These are phyloP conservation scores for Oryza brachyantha DNA, from an alignment of 176 grass and related monocot genomes.

Conservation along the genomic window DNA sequence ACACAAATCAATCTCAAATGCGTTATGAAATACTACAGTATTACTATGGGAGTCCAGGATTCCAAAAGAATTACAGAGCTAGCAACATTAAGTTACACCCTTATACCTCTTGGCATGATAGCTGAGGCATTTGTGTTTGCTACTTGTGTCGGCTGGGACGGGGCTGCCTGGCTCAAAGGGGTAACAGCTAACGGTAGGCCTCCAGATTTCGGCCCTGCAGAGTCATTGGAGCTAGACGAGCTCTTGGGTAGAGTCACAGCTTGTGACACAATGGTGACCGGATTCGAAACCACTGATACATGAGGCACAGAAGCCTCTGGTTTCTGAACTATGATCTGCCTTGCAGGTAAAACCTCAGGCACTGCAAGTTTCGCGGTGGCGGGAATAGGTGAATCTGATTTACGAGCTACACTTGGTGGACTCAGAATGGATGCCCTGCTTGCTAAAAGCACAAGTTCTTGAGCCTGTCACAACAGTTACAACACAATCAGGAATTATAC, in stretches of 20 bases:
- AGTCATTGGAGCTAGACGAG: constrained; percentile 47
- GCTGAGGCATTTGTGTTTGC: constrained; percentile 26
- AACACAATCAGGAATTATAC: constrained; percentile 25
- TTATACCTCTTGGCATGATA: constrained; percentile 66
- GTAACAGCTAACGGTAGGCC: constrained; percentile 7
- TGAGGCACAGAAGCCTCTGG: constrained; percentile 26
- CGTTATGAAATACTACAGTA: neutral
- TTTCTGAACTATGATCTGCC: constrained; percentile 28
- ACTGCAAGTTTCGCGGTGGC: constrained; percentile 32
- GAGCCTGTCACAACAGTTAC: constrained; percentile 44
- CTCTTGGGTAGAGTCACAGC: constrained; percentile 21
- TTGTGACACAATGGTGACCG: constrained; percentile 30
- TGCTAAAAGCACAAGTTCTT: constrained; percentile 70
- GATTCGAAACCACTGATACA: constrained; percentile 37
- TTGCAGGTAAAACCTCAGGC: constrained; percentile 40
- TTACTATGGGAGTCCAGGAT: neutral
- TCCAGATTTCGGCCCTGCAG: constrained; percentile 27
- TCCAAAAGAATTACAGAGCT: neutral
- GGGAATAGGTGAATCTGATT: constrained; percentile 1
- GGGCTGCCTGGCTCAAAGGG: constrained; percentile 30
- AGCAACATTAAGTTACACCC: constrained; percentile 7
- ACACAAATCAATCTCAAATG: neutral
- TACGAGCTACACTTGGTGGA: constrained; percentile 17
- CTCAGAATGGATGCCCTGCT: constrained; percentile 50
- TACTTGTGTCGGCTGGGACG: constrained; percentile 21